Base-by-base conservation (phyloP, 2,329 filamentous ascomycete genomes). In the Blastomyces silverae region DNA sequence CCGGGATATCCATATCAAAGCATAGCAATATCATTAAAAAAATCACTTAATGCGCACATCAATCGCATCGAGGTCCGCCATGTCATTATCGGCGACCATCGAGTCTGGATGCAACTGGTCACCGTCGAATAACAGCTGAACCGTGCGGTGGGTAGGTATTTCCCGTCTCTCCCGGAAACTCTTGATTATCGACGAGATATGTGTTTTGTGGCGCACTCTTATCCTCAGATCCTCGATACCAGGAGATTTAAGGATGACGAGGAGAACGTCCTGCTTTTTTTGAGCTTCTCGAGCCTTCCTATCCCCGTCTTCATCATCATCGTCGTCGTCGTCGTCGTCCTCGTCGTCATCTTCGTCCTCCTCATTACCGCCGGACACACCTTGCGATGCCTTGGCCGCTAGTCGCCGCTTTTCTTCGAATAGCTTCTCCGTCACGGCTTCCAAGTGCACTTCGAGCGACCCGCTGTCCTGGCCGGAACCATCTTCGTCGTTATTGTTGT, bases 41-140 rank as follows among this genome's bases (percentile, higher is more conserved):
- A 28, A 50, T 75, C 67, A 85, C 69, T 81, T 85, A 63, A 92
- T 76, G 68, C 88, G 82, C 28, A 94, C 89, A 75, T 96, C 91
- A 44, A 96, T 79, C 37, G 83, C 82, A 73, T 93, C 90, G 79
- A 87, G 82, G 70, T 95, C 89, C 57, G 85, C 85, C 52, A 96
- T 84, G 22, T 91, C 91, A 2, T 87, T 83, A 46, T 89, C 86
- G 56, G 80, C 80, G 57, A 94, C 81, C 1, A 82, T 84, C 39
- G 79, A 77, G 1, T 85, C 80, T 22, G 84, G 82, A 17, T 87
- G 84, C 37, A 95, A 78, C 58, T 79, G 78, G 61, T 92, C 90
- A 17, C 91, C 91, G 70, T 96, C 91, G 75, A 91, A 92, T 69
- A 83, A 80, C 13, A 96, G 78, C 48, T 82, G 81, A 2, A 94